These are phyloP conservation scores for Colletotrichum melonis DNA, from an alignment of 2,329 filamentous ascomycete genomes.

Conservation along the genomic window DNA sequence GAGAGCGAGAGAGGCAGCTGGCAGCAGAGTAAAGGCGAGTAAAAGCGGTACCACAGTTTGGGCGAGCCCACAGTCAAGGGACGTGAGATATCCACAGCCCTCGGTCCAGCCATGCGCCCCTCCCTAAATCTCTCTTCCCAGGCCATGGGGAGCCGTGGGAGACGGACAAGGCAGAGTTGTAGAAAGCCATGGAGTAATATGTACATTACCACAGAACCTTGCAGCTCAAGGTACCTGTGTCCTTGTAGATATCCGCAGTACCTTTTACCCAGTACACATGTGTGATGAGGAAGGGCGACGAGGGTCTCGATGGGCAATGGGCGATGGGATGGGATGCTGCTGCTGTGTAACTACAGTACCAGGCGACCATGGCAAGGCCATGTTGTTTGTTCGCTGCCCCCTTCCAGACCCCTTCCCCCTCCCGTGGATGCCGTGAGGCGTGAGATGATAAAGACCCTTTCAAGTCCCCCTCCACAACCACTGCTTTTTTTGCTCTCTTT, in stretches of 20 bases:
- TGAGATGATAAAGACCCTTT: constrained; percentile 34
- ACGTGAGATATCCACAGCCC: constrained; percentile 24
- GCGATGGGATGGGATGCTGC: constrained; percentile 8
- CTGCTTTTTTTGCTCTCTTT: background rate
- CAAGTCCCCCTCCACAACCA: constrained; percentile 23
- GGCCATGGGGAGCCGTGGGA: constrained; percentile 2
- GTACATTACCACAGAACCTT: constrained; percentile 11
- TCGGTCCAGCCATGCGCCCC: constrained; percentile 32
- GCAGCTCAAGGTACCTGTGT: constrained; percentile 2
- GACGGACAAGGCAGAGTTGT: background rate
- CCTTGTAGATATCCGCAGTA: background rate
- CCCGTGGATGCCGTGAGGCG: constrained; percentile 26
- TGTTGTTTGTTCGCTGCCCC: constrained; percentile 4
- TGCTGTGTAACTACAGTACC: constrained; percentile 23
- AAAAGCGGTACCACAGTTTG: background rate
- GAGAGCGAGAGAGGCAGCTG: background rate
- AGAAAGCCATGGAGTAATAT: constrained; percentile 4
- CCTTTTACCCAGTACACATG: background rate
- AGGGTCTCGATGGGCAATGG: background rate
- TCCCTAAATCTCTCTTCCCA: constrained; percentile 21
- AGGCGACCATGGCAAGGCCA: background rate
- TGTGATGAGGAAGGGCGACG: background rate
- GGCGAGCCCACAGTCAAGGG: background rate
- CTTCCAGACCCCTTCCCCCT: background rate
- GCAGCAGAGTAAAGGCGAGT: background rate